A percentile compares a stretch with the other conserved stretches of the same genome.
These are phyloP conservation scores for Cucurbita argyrosperma DNA, from an alignment of 306 rosid genomes.

Conservation along the genomic window DNA sequence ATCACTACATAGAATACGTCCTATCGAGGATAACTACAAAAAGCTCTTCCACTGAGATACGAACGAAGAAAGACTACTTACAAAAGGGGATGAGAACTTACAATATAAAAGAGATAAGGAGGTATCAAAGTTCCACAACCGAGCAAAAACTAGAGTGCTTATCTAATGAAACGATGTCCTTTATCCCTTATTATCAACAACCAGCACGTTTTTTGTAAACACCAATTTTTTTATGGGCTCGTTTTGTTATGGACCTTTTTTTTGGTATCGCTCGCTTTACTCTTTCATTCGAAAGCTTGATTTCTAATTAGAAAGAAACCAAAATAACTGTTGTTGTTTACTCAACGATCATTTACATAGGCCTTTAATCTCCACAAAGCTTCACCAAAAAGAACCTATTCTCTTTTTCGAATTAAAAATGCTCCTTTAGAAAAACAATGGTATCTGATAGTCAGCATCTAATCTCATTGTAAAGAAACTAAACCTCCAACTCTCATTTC, in stretches of 20 bases:
- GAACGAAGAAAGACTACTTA: no score
- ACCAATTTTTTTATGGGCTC: background rate
- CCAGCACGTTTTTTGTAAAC: no score
- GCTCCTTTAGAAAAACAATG: background rate
- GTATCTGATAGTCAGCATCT: background rate
- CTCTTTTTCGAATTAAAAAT: background rate
- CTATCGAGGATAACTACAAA: no score
- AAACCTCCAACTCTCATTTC: background rate
- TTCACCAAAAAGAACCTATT: background rate
- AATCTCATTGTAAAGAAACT: background rate
- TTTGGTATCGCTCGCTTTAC: background rate
- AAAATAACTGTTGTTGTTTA: background rate
- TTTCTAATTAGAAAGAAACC: background rate
- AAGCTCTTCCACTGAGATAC: no score
- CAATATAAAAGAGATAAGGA: no score
- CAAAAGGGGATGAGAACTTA: no score
- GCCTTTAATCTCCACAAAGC: background rate
- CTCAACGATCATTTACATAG: background rate
- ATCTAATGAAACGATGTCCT: no score
- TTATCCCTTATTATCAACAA: no score
- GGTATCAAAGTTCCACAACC: no score
- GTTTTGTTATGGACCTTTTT: background rate
- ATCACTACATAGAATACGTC: no score
- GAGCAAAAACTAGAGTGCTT: no score
- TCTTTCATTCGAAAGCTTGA: background rate